Evolutionary conservation across 1,284 basidiomycete species (phyloP).

Genomic region (Puccinia horiana): DNA sequence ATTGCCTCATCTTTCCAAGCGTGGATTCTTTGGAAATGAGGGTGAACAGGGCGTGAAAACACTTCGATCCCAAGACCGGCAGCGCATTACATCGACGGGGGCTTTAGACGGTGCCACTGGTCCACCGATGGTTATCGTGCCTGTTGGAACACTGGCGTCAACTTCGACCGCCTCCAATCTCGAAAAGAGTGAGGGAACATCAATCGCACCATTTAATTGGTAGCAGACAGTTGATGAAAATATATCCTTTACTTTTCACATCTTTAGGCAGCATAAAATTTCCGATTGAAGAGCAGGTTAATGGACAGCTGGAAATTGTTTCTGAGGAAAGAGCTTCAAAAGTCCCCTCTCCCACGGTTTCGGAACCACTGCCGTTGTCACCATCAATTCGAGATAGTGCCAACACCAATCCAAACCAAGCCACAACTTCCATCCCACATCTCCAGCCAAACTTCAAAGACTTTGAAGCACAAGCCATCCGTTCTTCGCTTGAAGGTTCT

Average conservation of each 20-base stretch:
- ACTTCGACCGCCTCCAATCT: background rate
- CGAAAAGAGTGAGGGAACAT: background rate
- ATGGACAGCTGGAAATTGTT: background rate
- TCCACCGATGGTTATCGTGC: background rate
- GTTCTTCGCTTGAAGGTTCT: background rate
- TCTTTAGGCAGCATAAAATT: background rate
- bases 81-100: background rate
- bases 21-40: conserved; percentile 12
- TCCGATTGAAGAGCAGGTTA: background rate
- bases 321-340: background rate
- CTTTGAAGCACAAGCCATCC: background rate
- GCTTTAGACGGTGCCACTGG: background rate
- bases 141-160: background rate
- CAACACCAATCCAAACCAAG: background rate
- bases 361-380: background rate
- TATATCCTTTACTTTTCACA: background rate
- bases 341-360: background rate
- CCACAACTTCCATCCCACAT: background rate
- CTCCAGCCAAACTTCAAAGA: background rate
- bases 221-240: too few relatives aligned
- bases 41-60: background rate
- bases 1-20: background rate
- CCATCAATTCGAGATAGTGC: background rate
- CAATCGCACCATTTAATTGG: background rate
- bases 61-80: background rate